Percentiles rank a stretch among this genome's conserved stretches.
These are phyloP conservation scores for Russula sp. DNA, from an alignment of 768 basidiomycete species.

Conservation along the genomic window DNA sequence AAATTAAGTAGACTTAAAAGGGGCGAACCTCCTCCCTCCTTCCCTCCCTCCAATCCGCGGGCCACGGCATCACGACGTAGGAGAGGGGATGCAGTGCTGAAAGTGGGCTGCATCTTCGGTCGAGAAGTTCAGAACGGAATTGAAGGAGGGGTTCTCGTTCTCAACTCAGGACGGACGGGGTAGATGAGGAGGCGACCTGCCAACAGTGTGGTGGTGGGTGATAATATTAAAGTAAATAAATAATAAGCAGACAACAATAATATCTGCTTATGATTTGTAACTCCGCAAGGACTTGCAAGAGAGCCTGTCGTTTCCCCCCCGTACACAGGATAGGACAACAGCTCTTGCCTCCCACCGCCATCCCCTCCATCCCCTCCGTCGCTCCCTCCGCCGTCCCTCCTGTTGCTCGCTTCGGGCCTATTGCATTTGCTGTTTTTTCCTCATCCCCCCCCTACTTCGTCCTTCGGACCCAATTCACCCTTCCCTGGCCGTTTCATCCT, in stretches of 20 bases:
- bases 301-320: conserved; percentile 18
- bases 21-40: not conserved
- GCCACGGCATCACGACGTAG: conserved; percentile 1
- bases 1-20: conserved; percentile 6
- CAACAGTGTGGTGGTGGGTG: too few relatives aligned
- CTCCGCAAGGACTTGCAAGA: conserved; percentile 17
- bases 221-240: conserved; percentile 10
- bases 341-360: conserved; percentile 24
- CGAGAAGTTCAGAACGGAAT: not conserved
- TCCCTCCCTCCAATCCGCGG: not conserved
- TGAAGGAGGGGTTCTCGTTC: not conserved
- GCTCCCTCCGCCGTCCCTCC: conserved; percentile 15
- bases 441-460: not conserved
- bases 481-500: conserved; percentile 13
- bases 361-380: conserved; percentile 20
- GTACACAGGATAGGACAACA: conserved; percentile 15
- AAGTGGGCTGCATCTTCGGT: not conserved
- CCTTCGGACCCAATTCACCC: conserved; percentile 5
- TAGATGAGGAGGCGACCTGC: not conserved
- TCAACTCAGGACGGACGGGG: not conserved
- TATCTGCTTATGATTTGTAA: conserved; percentile 11
- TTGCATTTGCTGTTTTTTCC: not conserved
- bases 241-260: conserved; percentile 1
- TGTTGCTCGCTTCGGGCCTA: conserved; percentile 5
- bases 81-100: not conserved